Evolutionary conservation across 169 alveolate species (phyloP), one percentile per base, ranked within the genome.

Genomic region (Eimeria tenella): DNA sequence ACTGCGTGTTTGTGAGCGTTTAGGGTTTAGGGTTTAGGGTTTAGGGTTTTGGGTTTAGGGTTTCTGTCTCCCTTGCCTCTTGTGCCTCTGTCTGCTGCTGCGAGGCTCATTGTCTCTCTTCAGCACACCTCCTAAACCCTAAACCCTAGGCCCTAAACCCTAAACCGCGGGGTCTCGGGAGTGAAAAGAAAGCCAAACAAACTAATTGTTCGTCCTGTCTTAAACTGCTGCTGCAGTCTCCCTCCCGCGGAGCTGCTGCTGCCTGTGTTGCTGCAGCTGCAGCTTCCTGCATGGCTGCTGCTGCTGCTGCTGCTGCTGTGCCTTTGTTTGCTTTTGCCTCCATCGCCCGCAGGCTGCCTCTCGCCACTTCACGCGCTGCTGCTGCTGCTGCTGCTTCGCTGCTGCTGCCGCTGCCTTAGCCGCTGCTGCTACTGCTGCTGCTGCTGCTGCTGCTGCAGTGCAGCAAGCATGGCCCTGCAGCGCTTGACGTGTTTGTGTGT

Each of bases 101-200:
- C n/a, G n/a, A n/a, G n/a, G n/a, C n/a, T n/a, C n/a, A n/a, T n/a
- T n/a, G n/a, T n/a, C n/a, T n/a, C n/a, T n/a, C n/a, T n/a, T n/a
- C n/a, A n/a, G n/a, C n/a, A n/a, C n/a, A n/a, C n/a, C n/a, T n/a
- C 62, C 42, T 73, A 73, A 49, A 49, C 83, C 58, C 65, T 58
- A 11, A 58, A 15, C 65, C 17, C 58, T 73, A 5, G 42, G 15
- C 65, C 4, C 65, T 15, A 11, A 9, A 11, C 10, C 17, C 65
- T 58, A 11, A 15, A 11, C 10, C 65, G n/a, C n/a, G n/a, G n/a
- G n/a, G n/a, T n/a, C n/a, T n/a, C n/a, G n/a, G n/a, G n/a, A n/a
- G n/a, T n/a, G n/a, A n/a, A n/a, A n/a, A n/a, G n/a, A n/a, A n/a
- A n/a, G n/a, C n/a, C n/a, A n/a, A n/a, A n/a, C n/a, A n/a, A n/a